phyloP scores from a whole-genome alignment of 2,329 filamentous ascomycete genomes.

The Sordariomycetes sp. region DNA sequence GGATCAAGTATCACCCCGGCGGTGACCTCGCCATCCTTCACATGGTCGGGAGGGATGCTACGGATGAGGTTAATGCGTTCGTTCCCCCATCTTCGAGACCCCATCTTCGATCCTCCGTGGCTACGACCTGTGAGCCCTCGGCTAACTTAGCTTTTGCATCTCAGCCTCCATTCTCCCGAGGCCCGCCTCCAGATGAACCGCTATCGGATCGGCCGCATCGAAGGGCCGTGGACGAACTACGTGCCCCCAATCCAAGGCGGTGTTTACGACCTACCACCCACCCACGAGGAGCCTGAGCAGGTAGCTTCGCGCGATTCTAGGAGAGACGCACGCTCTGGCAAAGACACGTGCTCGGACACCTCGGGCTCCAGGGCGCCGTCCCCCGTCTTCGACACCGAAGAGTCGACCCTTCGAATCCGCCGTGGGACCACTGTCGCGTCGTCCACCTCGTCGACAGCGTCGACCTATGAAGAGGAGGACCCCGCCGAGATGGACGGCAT shows the following conservation, averaged over 20 bases:
- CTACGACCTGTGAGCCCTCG: not conserved
- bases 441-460: conserved; percentile 10
- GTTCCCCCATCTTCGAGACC: conserved; percentile 18
- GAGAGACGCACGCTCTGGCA: conserved; percentile 6
- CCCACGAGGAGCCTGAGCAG: conserved; percentile 20
- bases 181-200: conserved; percentile 63
- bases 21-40: conserved; percentile 84
- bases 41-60: conserved; percentile 88
- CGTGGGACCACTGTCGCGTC: not conserved
- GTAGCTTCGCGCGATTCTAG: conserved; percentile 1
- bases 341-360: conserved; percentile 23
- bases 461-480: conserved; percentile 14
- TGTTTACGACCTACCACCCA: conserved; percentile 37
- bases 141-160: not conserved
- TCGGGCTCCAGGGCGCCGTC: conserved; percentile 38
- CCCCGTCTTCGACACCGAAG: conserved; percentile 31
- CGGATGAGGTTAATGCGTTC: conserved; percentile 85
- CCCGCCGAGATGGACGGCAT: conserved; percentile 36
- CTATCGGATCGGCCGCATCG: conserved; percentile 72
- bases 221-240: conserved; percentile 79
- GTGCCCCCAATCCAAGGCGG: conserved; percentile 86
- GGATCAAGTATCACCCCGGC: conserved; percentile 82
- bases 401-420: not conserved
- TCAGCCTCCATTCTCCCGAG: conserved; percentile 69
- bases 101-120: not conserved